Evolutionary conservation across 257 asterid genomes (phyloP).

Genomic region (Solanum commersonii): DNA sequence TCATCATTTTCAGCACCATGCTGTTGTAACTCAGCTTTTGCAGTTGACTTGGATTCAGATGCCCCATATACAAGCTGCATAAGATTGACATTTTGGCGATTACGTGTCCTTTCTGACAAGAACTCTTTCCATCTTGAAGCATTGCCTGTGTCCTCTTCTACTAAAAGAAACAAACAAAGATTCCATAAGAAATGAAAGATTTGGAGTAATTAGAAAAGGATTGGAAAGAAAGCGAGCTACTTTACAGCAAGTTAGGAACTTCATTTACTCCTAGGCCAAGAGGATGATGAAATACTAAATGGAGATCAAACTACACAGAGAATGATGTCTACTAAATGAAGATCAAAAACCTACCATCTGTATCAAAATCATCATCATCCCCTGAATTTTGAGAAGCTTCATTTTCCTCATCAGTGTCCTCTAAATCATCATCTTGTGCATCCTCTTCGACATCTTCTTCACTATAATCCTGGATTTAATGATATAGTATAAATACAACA

Average conservation of each 20-base stretch:
- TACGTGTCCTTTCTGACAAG: constrained; percentile 56
- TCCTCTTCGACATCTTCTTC: constrained; percentile 20
- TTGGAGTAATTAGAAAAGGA: not conserved
- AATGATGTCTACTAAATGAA: not conserved
- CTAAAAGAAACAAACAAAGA: constrained; percentile 12
- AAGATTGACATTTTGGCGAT: constrained; percentile 51
- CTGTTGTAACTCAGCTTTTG: constrained; percentile 21
- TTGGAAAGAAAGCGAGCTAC: not conserved
- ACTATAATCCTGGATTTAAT: constrained; percentile 42
- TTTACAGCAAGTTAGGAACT: not conserved
- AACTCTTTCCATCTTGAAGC: constrained; percentile 78
- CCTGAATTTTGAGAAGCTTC: constrained; percentile 2
- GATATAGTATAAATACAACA: not conserved
- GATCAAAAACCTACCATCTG: constrained; percentile 11
- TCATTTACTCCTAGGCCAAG: not conserved
- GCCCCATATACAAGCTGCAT: constrained; percentile 86
- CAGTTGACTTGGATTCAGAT: constrained; percentile 27
- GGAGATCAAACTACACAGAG: not conserved
- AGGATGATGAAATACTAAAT: not conserved
- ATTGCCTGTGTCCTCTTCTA: constrained; percentile 62
- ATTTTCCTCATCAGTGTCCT: constrained; percentile 12
- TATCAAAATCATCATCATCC: constrained; percentile 31
- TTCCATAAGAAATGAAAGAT: not conserved
- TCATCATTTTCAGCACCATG: constrained; percentile 26
- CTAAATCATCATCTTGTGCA: constrained; percentile 16